phyloP scores from a whole-genome alignment of 768 basidiomycete genomes.

The Antrodiella citrinella region DNA sequence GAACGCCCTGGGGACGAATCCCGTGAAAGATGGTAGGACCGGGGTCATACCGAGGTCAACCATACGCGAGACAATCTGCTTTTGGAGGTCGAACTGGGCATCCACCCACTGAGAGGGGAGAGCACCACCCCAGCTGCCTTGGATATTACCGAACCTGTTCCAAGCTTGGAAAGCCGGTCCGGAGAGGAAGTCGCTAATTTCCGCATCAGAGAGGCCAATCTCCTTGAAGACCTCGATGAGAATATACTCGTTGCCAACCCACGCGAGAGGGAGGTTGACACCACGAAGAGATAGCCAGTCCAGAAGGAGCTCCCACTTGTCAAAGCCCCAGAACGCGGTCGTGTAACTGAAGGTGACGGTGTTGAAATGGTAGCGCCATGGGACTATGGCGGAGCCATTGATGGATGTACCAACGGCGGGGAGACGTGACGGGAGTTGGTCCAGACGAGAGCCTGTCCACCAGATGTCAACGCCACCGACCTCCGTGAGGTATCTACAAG shows the following conservation, averaged over 20 bases:
- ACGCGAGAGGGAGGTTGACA: slow-evolving; percentile 34
- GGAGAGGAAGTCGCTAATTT: slow-evolving; percentile 28
- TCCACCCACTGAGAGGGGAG: slow-evolving; percentile 30
- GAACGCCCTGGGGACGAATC: slow-evolving; percentile 31
- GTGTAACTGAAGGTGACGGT: slow-evolving; percentile 36
- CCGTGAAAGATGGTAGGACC: slow-evolving; percentile 33
- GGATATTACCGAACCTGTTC: slow-evolving; percentile 37
- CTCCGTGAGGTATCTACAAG: slow-evolving; percentile 27
- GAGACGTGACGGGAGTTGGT: slow-evolving; percentile 21
- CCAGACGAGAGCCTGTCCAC: slow-evolving; percentile 35
- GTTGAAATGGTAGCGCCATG: slow-evolving; percentile 35
- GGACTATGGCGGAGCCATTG: slow-evolving; percentile 26
- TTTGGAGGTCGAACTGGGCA: slow-evolving; percentile 30
- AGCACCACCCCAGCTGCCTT: slow-evolving; percentile 30
- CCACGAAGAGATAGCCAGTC: slow-evolving; percentile 36
- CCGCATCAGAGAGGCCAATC: slow-evolving; percentile 26
- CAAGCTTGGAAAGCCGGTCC: slow-evolving; percentile 34
- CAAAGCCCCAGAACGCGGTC: slow-evolving; percentile 30
- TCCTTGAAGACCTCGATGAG: slow-evolving; percentile 30
- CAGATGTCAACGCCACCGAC: slow-evolving; percentile 32
- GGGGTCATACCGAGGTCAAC: slow-evolving; percentile 35
- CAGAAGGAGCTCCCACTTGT: slow-evolving; percentile 31
- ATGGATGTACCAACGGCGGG: slow-evolving; percentile 25
- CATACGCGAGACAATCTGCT: slow-evolving; percentile 30
- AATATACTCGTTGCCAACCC: slow-evolving; percentile 32